phyloP scores from a whole-genome alignment of 257 asterid species.

The Ballota nigra region DNA sequence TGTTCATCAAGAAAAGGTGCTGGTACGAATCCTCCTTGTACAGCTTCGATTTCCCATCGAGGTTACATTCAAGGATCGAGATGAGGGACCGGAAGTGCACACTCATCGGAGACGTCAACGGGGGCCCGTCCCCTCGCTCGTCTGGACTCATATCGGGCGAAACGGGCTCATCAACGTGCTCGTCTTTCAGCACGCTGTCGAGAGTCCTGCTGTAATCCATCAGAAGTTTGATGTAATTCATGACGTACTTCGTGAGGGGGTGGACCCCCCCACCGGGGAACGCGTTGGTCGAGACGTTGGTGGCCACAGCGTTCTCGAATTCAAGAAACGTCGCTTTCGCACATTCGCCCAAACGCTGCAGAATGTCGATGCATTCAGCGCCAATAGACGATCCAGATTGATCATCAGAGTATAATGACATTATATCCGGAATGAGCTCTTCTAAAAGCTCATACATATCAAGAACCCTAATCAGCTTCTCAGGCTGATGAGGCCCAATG shows the following conservation, averaged over 20 bases:
- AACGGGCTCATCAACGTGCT: constrained; percentile 29
- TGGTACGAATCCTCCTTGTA: constrained; percentile 76
- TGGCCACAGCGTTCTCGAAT: constrained; percentile 67
- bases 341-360: constrained; percentile 64
- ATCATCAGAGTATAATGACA: constrained; percentile 43
- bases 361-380: constrained; percentile 56
- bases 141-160: constrained; percentile 59
- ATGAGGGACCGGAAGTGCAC: constrained; percentile 57
- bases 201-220: constrained; percentile 65
- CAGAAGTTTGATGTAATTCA: constrained; percentile 75
- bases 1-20: constrained; percentile 87
- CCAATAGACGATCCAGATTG: constrained; percentile 49
- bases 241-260: constrained; percentile 74
- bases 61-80: constrained; percentile 57
- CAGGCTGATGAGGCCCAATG: constrained; percentile 81
- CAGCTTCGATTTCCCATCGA: constrained; percentile 63
- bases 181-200: constrained; percentile 61
- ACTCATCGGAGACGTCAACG: constrained; percentile 44
- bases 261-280: constrained; percentile 86
- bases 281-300: constrained; percentile 53
- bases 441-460: constrained; percentile 86
- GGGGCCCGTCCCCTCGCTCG: constrained; percentile 27
- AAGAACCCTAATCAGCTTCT: constrained; percentile 75
- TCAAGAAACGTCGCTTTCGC: constrained; percentile 77
- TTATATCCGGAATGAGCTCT: constrained; percentile 61